Evolutionary conservation across 495 filamentous ascomycete genomes (phyloP), one percentile per base, ranked within the genome.

Genomic region (Letharia columbiana): DNA sequence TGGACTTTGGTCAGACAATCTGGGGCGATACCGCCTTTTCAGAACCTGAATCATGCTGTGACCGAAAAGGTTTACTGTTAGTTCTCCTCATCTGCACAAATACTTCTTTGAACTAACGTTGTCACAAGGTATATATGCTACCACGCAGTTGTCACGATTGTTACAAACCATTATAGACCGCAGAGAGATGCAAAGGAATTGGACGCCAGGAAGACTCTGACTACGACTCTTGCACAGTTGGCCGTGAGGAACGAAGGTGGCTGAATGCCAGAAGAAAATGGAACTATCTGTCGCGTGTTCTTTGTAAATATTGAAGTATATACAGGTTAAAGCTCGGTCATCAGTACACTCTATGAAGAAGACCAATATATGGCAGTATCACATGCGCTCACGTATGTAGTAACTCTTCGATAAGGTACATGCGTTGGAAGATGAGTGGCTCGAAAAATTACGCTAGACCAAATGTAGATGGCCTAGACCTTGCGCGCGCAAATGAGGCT

Each of bases 1-100:
- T 80, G 20, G 80, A 80, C 61, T 78, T 80, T 35, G 75, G 80
- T 23, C 75, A 72, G 44, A 79, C 80, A 39, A 57, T 82, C 11
- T 83, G 81, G 81, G 81, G 80, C 1, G 81, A 83, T 67, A 52
- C 78, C 11, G 72, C 75, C 60, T 77, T 82, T 75, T 78, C 77
- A 52, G 79, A 78, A 58, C 62, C 71, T 23, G 74, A 78, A 2
- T 75, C 71, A 12, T 60, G 71, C 31, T 72, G 75, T 23, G 70
- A 77, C 18, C 68, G 78, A 18, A 78, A 81, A 61, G 77, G 77
- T 6, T 77, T 77, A 15, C 56, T 77, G 50, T 70, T 68, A 33
- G 67, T 71, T 47, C 37, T 59, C 3, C 57, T 69, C 57, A 72
- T 65, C 3, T 67, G 78, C 31, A 44, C 2, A 4, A 15, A 13